Percentiles rank a stretch among this genome's conserved stretches.
Evolutionary conservation across 2,329 filamentous ascomycete genomes (phyloP).

Genomic region (Acephala macrosclerotiorum): DNA sequence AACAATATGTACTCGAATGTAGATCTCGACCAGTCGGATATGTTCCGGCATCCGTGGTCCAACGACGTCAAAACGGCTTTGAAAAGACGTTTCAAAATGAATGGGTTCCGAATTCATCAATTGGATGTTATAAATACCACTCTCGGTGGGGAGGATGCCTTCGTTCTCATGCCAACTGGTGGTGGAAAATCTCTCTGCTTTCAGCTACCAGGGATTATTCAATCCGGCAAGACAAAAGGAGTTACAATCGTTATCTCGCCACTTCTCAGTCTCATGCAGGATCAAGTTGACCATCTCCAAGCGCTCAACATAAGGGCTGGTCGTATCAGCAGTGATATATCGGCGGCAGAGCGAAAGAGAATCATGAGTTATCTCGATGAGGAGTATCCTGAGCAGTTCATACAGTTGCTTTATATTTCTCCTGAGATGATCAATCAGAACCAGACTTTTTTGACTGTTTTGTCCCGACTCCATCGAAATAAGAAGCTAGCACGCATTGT

Average conservation of each 20-base stretch:
- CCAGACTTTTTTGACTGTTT: conserved; percentile 66
- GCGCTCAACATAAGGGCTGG: conserved; percentile 80
- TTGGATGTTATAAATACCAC: conserved; percentile 96
- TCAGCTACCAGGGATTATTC: conserved; percentile 87
- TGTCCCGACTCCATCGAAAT: conserved; percentile 73
- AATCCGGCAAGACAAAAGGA: conserved; percentile 80
- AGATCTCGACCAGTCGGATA: conserved; percentile 49
- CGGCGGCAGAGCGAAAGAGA: conserved; percentile 64
- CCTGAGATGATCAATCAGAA: conserved; percentile 96
- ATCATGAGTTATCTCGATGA: conserved; percentile 72
- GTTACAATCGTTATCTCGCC: conserved; percentile 96
- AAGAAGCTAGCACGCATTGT: conserved; percentile 86
- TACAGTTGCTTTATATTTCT: conserved; percentile 93
- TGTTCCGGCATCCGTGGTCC: conserved; percentile 82
- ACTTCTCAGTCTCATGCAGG: conserved; percentile 93
- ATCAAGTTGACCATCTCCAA: conserved; percentile 87
- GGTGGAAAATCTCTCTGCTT: conserved; percentile 98
- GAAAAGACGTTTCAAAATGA: conserved; percentile 83
- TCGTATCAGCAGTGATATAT: conserved; percentile 81
- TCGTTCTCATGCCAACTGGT: conserved; percentile 97
- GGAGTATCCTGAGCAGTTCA: conserved; percentile 72
- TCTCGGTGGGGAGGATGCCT: conserved; percentile 84
- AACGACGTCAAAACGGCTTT: conserved; percentile 82
- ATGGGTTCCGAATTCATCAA: conserved; percentile 89
- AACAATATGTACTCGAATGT: conserved; percentile 43